These are phyloP conservation scores for Peronosclerospora sorghi DNA, from an alignment of 352 stramenopile species.

Conservation along the genomic window DNA sequence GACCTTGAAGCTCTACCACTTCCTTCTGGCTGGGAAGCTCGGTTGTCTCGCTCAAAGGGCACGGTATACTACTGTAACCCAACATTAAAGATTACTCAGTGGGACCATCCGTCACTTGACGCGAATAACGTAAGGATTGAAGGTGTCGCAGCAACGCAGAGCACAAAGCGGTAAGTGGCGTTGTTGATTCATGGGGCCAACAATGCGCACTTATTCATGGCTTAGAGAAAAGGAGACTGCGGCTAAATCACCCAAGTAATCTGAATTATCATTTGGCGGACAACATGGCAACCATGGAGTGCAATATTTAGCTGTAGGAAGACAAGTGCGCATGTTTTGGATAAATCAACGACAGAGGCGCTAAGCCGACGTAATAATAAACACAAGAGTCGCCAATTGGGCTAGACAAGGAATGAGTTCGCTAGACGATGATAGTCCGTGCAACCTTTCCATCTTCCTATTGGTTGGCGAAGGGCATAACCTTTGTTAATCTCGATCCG, in stretches of 20 bases:
- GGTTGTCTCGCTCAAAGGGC: constrained; percentile 72
- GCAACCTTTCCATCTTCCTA: too few relatives aligned
- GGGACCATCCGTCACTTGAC: constrained; percentile 69
- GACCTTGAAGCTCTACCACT: constrained; percentile 65
- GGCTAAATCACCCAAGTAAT: constrained; percentile 10
- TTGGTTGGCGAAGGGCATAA: too few relatives aligned
- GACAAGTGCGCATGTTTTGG: not conserved
- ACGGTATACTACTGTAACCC: constrained; percentile 84
- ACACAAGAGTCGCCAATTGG: too few relatives aligned
- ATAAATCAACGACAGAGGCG: not conserved
- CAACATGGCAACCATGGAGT: constrained; percentile 44
- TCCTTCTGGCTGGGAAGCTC: constrained; percentile 67
- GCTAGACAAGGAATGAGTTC: too few relatives aligned
- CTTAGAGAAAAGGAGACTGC: constrained; percentile 18
- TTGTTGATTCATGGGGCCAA: constrained; percentile 2
- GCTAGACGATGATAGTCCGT: too few relatives aligned
- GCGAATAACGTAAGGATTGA: constrained; percentile 51
- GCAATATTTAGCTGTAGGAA: constrained; percentile 31
- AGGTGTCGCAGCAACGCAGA: constrained; percentile 29
- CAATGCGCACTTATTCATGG: constrained; percentile 2
- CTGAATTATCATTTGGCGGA: constrained; percentile 1
- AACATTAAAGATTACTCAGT: constrained; percentile 59
- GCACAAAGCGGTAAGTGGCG: constrained; percentile 18
- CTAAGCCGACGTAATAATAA: too few relatives aligned
- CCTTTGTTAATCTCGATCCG: too few relatives aligned